Conservation (phyloP, 1,284 basidiomycete genomes). For the Mycosarcoma mackinlayi region DNA sequence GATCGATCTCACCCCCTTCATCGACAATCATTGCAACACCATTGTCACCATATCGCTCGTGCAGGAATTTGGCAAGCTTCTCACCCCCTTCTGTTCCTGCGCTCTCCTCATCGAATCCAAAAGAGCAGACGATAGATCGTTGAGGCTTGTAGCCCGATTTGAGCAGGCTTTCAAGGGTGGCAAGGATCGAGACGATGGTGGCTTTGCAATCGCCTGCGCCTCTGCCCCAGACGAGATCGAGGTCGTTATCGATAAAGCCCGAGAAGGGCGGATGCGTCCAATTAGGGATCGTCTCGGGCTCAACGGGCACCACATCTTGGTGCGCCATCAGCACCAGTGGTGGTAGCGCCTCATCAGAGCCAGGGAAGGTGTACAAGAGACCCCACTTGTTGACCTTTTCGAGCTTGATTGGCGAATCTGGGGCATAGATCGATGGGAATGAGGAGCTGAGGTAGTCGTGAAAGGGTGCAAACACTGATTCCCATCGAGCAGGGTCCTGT, state of each 20-base stretch:
- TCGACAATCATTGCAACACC: constrained; percentile 61
- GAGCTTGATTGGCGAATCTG: constrained; percentile 26
- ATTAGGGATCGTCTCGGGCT: constrained; percentile 69
- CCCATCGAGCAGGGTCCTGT: constrained; percentile 45
- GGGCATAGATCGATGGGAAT: constrained; percentile 36
- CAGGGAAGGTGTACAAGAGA: constrained; percentile 76
- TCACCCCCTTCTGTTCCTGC: constrained; percentile 60
- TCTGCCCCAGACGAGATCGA: constrained; percentile 72
- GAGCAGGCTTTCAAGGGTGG: constrained; percentile 71
- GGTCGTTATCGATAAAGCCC: constrained; percentile 70
- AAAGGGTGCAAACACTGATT: constrained; percentile 47
- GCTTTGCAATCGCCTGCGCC: constrained; percentile 68
- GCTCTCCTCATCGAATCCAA: constrained; percentile 78
- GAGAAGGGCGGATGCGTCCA: constrained; percentile 73
- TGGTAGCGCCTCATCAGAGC: constrained; percentile 73
- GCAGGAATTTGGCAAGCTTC: constrained; percentile 42
- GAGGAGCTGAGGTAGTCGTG: constrained; percentile 43
- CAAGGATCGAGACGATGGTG: constrained; percentile 70
- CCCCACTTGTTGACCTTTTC: constrained; percentile 75
- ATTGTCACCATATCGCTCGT: constrained; percentile 49
- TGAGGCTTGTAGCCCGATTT: constrained; percentile 69
- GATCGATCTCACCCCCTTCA: constrained; percentile 54
- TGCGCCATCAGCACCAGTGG: constrained; percentile 77
- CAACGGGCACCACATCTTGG: constrained; percentile 74
- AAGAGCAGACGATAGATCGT: constrained; percentile 73